Percentiles rank a stretch among this genome's conserved stretches.
Evolutionary conservation across 1,284 basidiomycete genomes (phyloP).

Genomic region (Omphalotus olearius): DNA sequence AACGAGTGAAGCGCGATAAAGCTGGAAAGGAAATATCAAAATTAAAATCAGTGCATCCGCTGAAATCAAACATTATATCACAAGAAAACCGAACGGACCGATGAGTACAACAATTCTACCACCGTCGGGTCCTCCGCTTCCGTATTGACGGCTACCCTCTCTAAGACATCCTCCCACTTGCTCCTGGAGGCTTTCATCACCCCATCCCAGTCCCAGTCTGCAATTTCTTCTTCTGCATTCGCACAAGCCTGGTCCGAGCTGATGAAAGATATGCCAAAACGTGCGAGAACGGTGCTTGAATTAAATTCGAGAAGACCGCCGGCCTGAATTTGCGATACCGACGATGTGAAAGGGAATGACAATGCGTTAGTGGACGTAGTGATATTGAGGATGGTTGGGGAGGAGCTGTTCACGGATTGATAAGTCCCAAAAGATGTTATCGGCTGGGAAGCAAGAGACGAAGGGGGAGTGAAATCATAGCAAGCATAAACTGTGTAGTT

Average conservation of each 20-base stretch:
- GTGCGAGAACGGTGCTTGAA: constrained; percentile 29
- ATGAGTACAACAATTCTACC: constrained; percentile 42
- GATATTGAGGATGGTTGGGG: constrained; percentile 32
- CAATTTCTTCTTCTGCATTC: constrained; percentile 42
- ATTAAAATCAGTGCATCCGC: background rate
- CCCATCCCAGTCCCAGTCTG: constrained; percentile 37
- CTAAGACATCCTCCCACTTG: constrained; percentile 40
- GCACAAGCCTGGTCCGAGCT: constrained; percentile 37
- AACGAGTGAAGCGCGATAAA: constrained; percentile 46
- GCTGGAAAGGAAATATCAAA: constrained; percentile 21
- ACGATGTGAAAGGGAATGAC: constrained; percentile 30
- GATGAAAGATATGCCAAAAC: constrained; percentile 44
- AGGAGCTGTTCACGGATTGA: constrained; percentile 29
- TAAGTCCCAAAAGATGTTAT: constrained; percentile 34
- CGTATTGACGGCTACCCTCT: constrained; percentile 33
- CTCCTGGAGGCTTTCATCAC: constrained; percentile 32
- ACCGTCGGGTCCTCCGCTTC: constrained; percentile 35
- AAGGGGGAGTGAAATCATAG: constrained; percentile 36
- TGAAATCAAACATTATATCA: background rate
- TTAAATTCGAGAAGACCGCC: constrained; percentile 40
- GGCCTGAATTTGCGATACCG: constrained; percentile 35
- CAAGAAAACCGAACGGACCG: constrained; percentile 26
- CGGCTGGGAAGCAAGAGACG: constrained; percentile 19
- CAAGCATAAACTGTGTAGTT: constrained; percentile 46
- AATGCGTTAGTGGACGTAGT: constrained; percentile 21